Base-by-base conservation (phyloP, 2,329 filamentous ascomycete species). In the Didymella exigua region DNA sequence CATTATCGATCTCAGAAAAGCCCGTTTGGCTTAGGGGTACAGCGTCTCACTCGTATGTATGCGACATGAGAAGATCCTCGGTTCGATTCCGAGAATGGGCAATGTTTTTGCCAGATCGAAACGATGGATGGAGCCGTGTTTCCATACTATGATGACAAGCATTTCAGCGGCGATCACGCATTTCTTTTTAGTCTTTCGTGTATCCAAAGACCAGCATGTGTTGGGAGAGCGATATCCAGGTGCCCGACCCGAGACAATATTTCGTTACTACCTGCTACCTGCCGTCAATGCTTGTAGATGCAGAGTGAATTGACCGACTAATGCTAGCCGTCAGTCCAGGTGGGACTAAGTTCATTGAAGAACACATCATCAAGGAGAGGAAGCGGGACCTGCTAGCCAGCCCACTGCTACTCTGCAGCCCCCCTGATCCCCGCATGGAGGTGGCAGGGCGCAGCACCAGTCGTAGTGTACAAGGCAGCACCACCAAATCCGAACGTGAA, bases 391-490 rank as follows among this genome's bases (percentile, higher is more conserved):
- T 66, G 54, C 49, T 70, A 67, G 9, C 69, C 80, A n/a, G 71
- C 77, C 73, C 74, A 80, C 33, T 77, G 74, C 65, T 82, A 80
- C 61, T 76, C 65, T 5, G 70, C 77, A 21, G 70, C 75, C n/a
- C 77, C 76, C 57, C 72, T 55, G 55, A 82, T 82, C 71, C 80
- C 77, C 56, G 73, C 75, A 50, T 76, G 73, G 1, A 76, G 67
- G 43, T 78, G 79, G 61, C 81, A 79, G 4, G 75, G 67, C 23
- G 74, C 74, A 34, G 67, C 66, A 6, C 79, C 79, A 4, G 76
- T 77, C 1, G 83, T 82, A 43, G 81, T 77, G 67, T 88, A 88
- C 57, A 88, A 80, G 18, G 83, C 86, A n/a, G 75, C 74, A 65
- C 85, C 87, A 54, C 82, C 79, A 0, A 78, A 77, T 1, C 80